These are phyloP conservation scores for Clarkia xantiana DNA, from an alignment of 345 rosid species.

Conservation along the genomic window DNA sequence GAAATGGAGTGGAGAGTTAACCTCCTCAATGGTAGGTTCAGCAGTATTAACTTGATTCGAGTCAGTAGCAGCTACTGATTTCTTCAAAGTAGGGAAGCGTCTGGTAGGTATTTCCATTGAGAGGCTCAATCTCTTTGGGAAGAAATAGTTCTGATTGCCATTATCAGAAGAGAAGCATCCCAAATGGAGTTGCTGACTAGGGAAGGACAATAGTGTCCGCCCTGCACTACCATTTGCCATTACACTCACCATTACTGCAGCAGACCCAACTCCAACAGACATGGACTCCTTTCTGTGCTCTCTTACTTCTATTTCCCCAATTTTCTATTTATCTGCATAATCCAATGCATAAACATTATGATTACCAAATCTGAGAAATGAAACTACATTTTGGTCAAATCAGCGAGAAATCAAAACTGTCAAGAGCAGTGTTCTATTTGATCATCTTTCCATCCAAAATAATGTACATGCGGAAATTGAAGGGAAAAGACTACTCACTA, in stretches of 20 bases:
- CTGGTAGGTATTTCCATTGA: background rate
- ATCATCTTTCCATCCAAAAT: no score
- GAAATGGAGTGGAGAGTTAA: constrained; percentile 3
- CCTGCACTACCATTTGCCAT: background rate
- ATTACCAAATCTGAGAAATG: no score
- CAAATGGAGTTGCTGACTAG: background rate
- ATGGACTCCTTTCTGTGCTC: background rate
- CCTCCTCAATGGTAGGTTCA: constrained; percentile 23
- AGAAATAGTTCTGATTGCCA: constrained; percentile 1
- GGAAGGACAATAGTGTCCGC: background rate
- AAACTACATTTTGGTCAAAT: no score
- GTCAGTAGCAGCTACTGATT: background rate
- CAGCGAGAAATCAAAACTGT: no score
- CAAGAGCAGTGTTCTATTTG: no score
- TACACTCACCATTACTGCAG: constrained; percentile 2
- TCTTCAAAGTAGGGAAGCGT: background rate
- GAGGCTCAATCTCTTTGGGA: constrained; percentile 1
- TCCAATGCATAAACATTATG: no score
- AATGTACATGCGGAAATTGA: no score
- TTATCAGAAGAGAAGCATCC: constrained; percentile 2
- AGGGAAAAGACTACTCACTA: no score
- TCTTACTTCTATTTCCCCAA: no score
- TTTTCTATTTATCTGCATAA: no score
- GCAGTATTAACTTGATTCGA: constrained; percentile 15
- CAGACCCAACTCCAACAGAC: constrained; percentile 1